Evolutionary conservation across 495 filamentous ascomycete genomes (phyloP), one percentile per base, ranked within the genome.

Genomic region (Delitschia confertaspora): DNA sequence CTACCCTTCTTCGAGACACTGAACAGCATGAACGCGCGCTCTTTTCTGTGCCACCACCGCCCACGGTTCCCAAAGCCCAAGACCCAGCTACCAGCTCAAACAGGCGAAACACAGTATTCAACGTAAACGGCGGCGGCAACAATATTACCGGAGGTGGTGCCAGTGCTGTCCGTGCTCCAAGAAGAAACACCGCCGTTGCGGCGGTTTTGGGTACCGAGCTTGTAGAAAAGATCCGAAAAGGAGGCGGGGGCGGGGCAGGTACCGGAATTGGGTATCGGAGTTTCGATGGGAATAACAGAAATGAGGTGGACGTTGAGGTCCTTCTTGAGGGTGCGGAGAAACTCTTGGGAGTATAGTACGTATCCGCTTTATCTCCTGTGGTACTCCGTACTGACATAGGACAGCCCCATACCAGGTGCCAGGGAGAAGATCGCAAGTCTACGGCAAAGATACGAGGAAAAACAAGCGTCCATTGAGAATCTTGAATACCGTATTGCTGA

Each of bases 21-120:
- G 91, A 98, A 65, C 68, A 79, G 13, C 91, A 98, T 66, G 91
- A 98, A 65, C 82, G 89, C 53, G 93, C 88, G 10, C 75, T 98
- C 3, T 98, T 98, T 67, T 88, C 88, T 25, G 78, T 93, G 6
- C 85, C 88, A 4, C 77, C 85, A 0, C 70, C 84, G 0, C 70
- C 72, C 1, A 68, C 74, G 0, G 54, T 62, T 43, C 54, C 54
- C 16, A 47, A 63, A 58, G 40, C 51, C n/a, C 51, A 52, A 23
- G 56, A 59, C 25, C 52, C 64, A 58, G 13, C 69, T 57, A 46
- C 59, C 56, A 60, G 66, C 44, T 59, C 69, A 23, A 69, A 67
- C 29, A 62, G 73, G 24, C 58, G 75, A 23, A 67, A 64, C 32
- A 75, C 72, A 0, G 60, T 61, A 14, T 69, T 71, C 47, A 56